Base-by-base conservation (phyloP, 2,329 filamentous ascomycete genomes). In the Salinomyces thailandicus region DNA sequence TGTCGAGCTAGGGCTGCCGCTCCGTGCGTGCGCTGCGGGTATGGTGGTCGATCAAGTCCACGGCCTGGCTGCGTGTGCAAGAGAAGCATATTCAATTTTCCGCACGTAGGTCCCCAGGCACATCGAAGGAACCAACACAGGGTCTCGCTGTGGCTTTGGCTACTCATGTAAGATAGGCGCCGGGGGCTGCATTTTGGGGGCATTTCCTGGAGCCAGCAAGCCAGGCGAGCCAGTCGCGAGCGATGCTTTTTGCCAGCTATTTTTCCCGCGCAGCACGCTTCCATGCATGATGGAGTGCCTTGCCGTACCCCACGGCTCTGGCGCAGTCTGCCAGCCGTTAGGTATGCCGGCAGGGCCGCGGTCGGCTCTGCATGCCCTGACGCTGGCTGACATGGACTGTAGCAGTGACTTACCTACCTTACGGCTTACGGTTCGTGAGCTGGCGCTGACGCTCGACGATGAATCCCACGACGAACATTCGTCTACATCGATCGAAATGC, bases 1-100 rank as follows among this genome's bases (percentile, higher is more conserved):
- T 41, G 41, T 39, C 35, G 39, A 38, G 40, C 44, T n/a, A n/a
- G 43, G 43, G 36, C 38, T 44, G 33, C 15, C 14, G 9, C 17
- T 17, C 30, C 17, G 30, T 32, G n/a, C n/a, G n/a, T n/a, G 30
- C 30, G 30, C 30, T 11, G 30, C 30, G 17, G 30, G 30, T 15
- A 32, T 13, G 20, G 14, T 9, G 27, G 8, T 9, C 8, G 27
- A 7, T 30, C 27, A 15, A 11, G 14, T 7, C 14, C 8, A 7
- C 14, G 17, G 30, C 14, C 9, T n/a, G 27, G 14, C 27, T 30
- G 27, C 11, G 22, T n/a, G 22, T n/a, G 9, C 9, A n/a, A 8
- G 22, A 26, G 22, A 26, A n/a, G 22, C 22, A 8, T 26, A 8
- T 26, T n/a, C 22, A 26, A 26, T 26, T n/a, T 26, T n/a, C 22